Conservation (phyloP, 306 rosid genomes). For the Lathyrus oleraceus region DNA sequence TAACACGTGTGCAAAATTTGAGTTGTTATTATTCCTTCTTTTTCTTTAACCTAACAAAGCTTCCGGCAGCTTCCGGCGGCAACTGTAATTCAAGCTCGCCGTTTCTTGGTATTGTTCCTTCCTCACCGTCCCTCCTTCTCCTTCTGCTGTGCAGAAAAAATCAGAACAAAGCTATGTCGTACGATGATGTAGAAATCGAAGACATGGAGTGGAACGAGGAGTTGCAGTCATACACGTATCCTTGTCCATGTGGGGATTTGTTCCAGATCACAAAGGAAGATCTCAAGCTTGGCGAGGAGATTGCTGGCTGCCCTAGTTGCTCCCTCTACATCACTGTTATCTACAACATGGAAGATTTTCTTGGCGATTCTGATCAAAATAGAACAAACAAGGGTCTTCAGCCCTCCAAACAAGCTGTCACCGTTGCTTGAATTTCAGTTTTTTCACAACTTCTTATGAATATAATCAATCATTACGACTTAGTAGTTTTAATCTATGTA, state of each 20-base stretch:
- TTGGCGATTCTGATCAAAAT: slow-evolving; percentile 44
- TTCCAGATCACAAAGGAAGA: slow-evolving; percentile 93
- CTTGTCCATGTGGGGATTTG: slow-evolving; percentile 95
- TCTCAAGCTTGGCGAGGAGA: slow-evolving; percentile 86
- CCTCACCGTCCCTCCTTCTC: too few relatives aligned
- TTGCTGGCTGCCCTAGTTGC: slow-evolving; percentile 97
- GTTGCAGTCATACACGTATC: slow-evolving; percentile 78
- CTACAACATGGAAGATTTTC: slow-evolving; percentile 83
- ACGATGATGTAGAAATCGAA: slow-evolving; percentile 97
- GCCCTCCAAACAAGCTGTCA: slow-evolving; percentile 49
- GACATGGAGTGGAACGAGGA: slow-evolving; percentile 98
- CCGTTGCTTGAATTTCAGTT: slow-evolving; percentile 68
- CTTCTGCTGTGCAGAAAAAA: neutral
- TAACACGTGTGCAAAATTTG: too few relatives aligned
- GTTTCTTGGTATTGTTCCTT: too few relatives aligned
- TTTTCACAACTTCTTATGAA: neutral
- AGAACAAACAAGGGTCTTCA: slow-evolving; percentile 38
- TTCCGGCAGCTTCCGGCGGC: too few relatives aligned
- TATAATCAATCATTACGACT: neutral
- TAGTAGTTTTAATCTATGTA: neutral
- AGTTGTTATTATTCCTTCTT: too few relatives aligned
- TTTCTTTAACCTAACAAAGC: too few relatives aligned
- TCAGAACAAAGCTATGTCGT: slow-evolving; percentile 60
- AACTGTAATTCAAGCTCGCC: too few relatives aligned
- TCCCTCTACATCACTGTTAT: slow-evolving; percentile 90